These are phyloP conservation scores for Tolypocladium album DNA, from an alignment of 2,329 filamentous ascomycete species.

Conservation along the genomic window DNA sequence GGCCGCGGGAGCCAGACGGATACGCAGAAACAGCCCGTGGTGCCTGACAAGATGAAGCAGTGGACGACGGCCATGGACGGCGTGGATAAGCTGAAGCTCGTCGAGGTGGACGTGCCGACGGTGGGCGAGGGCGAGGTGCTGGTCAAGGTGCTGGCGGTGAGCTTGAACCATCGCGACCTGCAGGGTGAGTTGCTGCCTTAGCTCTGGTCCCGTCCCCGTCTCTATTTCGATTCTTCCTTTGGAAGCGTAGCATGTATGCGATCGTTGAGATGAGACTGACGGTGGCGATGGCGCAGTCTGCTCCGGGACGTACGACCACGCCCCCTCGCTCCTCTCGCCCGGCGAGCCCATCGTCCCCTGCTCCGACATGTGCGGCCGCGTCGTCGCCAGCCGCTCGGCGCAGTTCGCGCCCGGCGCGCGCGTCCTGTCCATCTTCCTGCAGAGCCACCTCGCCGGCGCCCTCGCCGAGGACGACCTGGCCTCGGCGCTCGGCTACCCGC, in stretches of 20 bases:
- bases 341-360: not conserved
- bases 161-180: not conserved
- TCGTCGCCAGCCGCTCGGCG: not conserved
- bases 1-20: not conserved
- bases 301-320: not conserved
- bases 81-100: slow-evolving; percentile 38
- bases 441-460: not conserved
- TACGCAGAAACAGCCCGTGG: not conserved
- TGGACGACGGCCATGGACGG: slow-evolving; percentile 47
- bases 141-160: not conserved
- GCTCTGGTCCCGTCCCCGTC: not conserved
- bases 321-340: not conserved
- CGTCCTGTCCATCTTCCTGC: not conserved
- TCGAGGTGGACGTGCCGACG: slow-evolving; percentile 31
- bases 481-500: not conserved
- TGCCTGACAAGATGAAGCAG: slow-evolving; percentile 26
- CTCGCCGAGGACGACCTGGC: not conserved
- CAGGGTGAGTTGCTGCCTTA: not conserved
- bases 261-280: not conserved
- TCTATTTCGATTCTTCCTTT: not conserved
- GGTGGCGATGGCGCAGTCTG: not conserved
- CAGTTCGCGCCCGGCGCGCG: not conserved
- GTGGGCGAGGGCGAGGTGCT: slow-evolving; percentile 38
- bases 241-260: not conserved
- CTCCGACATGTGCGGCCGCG: not conserved